These are phyloP conservation scores for Murraya paniculata DNA, from an alignment of 345 rosid species.

Conservation along the genomic window DNA sequence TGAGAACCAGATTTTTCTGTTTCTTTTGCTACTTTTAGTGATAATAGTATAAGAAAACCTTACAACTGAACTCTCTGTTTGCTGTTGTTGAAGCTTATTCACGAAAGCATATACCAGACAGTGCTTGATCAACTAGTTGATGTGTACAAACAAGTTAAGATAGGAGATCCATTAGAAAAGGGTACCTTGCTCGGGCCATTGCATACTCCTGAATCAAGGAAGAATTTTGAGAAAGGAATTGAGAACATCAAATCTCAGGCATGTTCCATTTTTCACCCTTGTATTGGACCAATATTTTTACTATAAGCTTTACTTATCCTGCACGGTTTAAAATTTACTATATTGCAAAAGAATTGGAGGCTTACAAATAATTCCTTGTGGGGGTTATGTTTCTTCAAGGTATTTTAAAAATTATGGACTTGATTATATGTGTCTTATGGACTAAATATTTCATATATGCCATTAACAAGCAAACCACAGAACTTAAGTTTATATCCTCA, in stretches of 20 bases:
- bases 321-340: background rate
- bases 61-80: conserved; percentile 15
- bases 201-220: conserved; percentile 72
- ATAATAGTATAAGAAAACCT: background rate
- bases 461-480: background rate
- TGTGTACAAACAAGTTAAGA: conserved; percentile 82
- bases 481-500: background rate
- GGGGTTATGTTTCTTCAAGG: background rate
- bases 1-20: conserved; percentile 3
- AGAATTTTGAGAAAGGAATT: conserved; percentile 77
- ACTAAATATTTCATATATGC: background rate
- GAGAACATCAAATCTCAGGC: conserved; percentile 86
- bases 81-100: conserved; percentile 63
- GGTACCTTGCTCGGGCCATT: conserved; percentile 85
- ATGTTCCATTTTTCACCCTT: conserved; percentile 24
- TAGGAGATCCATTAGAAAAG: conserved; percentile 86
- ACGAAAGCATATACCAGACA: conserved; percentile 69
- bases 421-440: background rate
- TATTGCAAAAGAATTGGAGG: background rate
- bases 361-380: background rate
- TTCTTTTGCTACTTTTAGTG: conserved; percentile 3
- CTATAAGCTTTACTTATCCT: background rate
- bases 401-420: background rate
- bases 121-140: conserved; percentile 71
- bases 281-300: background rate